These are phyloP conservation scores for Suhomyces xylopsoci DNA, from an alignment of 805 yeast genomes.

Conservation along the genomic window DNA sequence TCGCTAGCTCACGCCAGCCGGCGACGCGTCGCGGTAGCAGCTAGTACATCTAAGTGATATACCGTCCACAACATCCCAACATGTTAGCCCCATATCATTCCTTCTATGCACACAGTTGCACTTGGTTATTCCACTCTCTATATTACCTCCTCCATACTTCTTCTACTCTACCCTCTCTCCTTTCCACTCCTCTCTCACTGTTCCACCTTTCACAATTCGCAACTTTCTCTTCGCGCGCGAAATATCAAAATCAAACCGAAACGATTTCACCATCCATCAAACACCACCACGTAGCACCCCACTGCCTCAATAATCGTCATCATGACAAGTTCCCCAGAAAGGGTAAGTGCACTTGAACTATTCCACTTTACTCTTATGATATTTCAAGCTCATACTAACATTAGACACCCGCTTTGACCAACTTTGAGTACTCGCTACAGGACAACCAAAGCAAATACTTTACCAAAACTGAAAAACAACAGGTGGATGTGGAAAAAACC, in stretches of 20 bases:
- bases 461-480: conserved; percentile 30
- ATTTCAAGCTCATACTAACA: background rate
- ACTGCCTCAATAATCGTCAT: background rate
- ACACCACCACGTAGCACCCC: background rate
- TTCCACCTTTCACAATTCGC: background rate
- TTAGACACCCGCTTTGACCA: background rate
- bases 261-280: background rate
- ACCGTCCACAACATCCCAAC: background rate
- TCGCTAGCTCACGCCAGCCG: background rate
- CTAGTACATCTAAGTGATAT: too few relatives aligned
- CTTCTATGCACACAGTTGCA: background rate
- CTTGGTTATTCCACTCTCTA: background rate
- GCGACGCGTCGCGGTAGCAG: background rate
- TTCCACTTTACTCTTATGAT: too few relatives aligned
- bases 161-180: too few relatives aligned
- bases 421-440: conserved; percentile 1
- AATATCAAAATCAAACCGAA: background rate
- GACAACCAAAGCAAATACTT: conserved; percentile 23
- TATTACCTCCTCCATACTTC: too few relatives aligned
- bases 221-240: background rate
- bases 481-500: conserved; percentile 56
- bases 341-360: conserved; percentile 4
- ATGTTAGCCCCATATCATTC: background rate
- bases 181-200: background rate
- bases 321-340: conserved; percentile 8